Evolutionary conservation across 106 monocot species (phyloP), one percentile per base, ranked within the genome.

Genomic region (Phalaenopsis equestris): DNA sequence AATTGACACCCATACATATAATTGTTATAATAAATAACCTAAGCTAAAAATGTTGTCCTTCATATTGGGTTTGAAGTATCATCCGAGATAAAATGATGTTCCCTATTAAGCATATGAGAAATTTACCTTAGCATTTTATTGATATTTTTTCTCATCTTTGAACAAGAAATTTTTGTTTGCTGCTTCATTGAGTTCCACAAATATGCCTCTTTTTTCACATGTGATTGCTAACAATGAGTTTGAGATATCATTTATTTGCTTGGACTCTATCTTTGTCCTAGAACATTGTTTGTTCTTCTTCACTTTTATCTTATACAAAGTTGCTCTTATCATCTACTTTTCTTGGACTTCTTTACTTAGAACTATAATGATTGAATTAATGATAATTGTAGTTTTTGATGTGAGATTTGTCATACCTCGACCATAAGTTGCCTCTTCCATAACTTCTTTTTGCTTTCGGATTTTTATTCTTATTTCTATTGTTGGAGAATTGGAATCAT

Each of bases 21-120:
- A 45, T 45, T 45, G 0, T 45, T 45, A 45, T 55, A 83, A 24
- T 41, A 83, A 55, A 30, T 83, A 21, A 8, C 83, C n/a, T 23
- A 57, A 56, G 64, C 61, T 84, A 0, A 79, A 46, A 79, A 84
- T 79, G 56, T 79, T 84, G 24, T 84, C 43, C 45, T 79, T 79
- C 3, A 79, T 55, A 41, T n/a, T 58, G 5, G 2, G 78, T 74
- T 79, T 38, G 41, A 24, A 79, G 12, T 52, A 79, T 56, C 43
- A 74, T 73, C 39, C 7, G 57, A 17, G 18, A 75, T 61, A 12
- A 16, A 11, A 19, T 79, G 57, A 36, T 15, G 15, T 3, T 0
- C 8, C 36, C 42, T 72, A 21, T 57, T 56, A 61, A 9, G 6
- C 21, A 6, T 61, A 61, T 61, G 6, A 61, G n/a, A 21, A 61